Base-by-base conservation (phyloP, 768 basidiomycete species). In the Royoungia palumana region DNA sequence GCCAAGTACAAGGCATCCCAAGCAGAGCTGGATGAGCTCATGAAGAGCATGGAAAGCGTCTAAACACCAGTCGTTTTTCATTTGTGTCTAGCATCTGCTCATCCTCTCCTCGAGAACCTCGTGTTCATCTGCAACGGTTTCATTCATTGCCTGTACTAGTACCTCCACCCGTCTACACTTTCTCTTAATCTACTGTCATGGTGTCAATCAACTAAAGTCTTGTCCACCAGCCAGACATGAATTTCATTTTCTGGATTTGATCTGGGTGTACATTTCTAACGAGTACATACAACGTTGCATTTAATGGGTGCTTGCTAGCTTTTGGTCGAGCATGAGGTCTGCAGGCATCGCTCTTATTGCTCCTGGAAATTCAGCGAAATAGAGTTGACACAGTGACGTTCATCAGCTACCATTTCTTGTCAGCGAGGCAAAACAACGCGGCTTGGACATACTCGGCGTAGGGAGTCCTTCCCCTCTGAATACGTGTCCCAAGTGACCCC, bases 401-500 rank as follows among this genome's bases (percentile, higher is more conserved):
- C 89, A 60, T 92, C 82, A 43, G 81, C 89, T 88, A 59, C 20
- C 35, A 45, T 47, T 16, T 30, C 10, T 7, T 28, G 8, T 67
- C 13, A 40, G 49, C 37, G 22, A 1, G 28, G 5, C 24, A n/a
- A 19, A n/a, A 17, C 2, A 20, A 38, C 17, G 6, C 12, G 27
- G 71, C 84, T 34, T 63, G 86, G 28, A 71, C 85, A 32, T 63
- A 86, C 89, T 91, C 4, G 91, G 91, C 0, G 83, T 91, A 6
- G 70, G 48, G 68, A 79, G 93, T 2, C 87, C 86, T 69, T 95
- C 94, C 32, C 93, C 93, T 62, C 89, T 89, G 80, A 97, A 97
- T 35, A 97, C 89, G 63, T 97, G 94, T 5, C 94, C 94, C 6
- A 97, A 76, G 65, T 97, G 94, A 1, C 94, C 92, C 9, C 90